phyloP scores from a whole-genome alignment of 2,329 filamentous ascomycete genomes.

The Leptosphaerulina australis region DNA sequence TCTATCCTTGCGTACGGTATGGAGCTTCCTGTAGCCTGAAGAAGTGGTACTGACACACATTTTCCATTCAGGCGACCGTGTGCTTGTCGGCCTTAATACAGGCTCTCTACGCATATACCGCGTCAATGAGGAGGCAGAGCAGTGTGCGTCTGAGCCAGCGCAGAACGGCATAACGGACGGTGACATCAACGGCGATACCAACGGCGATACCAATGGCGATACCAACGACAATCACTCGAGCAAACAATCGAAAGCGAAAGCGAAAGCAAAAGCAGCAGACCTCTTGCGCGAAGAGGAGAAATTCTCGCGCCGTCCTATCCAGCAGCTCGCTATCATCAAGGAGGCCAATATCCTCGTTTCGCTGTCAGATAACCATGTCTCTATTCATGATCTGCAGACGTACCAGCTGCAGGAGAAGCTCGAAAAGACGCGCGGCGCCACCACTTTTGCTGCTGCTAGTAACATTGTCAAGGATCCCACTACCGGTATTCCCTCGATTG shows the following conservation, averaged over 20 bases:
- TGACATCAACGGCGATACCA: constrained; percentile 26
- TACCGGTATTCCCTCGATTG: constrained; percentile 89
- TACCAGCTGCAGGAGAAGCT: constrained; percentile 83
- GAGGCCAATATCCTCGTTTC: constrained; percentile 92
- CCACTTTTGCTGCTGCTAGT: constrained; percentile 88
- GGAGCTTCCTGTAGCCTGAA: constrained; percentile 17
- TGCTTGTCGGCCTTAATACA: constrained; percentile 90
- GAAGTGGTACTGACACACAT: constrained; percentile 25
- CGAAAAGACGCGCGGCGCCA: constrained; percentile 82
- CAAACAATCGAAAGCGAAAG: constrained; percentile 50
- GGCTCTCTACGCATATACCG: constrained; percentile 90
- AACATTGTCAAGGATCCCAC: constrained; percentile 90
- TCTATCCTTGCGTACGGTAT: constrained; percentile 88
- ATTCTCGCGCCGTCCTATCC: constrained; percentile 87
- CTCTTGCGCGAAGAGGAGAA: constrained; percentile 90
- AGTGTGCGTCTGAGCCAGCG: constrained; percentile 48
- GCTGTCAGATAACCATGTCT: constrained; percentile 86
- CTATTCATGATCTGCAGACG: constrained; percentile 84
- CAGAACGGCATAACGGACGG: constrained; percentile 19
- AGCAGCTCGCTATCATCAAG: constrained; percentile 94
- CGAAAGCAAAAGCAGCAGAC: constrained; percentile 66
- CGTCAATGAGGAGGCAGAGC: constrained; percentile 70
- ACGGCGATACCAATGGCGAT: constrained; percentile 30
- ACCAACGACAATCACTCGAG: constrained; percentile 51
- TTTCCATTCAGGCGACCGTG: constrained; percentile 73